These are phyloP conservation scores for Anacardium occidentale DNA, from an alignment of 345 rosid genomes.

Conservation along the genomic window DNA sequence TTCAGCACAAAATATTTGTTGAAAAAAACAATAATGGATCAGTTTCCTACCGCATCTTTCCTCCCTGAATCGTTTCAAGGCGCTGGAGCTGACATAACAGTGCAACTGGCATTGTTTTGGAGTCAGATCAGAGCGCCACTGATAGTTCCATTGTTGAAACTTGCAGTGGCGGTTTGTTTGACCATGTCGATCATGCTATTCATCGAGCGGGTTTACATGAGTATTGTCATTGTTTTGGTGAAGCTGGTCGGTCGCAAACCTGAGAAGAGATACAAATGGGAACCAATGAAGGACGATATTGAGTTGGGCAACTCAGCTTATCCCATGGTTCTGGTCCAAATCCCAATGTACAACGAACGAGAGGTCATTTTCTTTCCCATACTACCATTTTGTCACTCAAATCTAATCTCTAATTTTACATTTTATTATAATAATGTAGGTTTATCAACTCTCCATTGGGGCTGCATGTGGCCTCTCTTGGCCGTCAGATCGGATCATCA, in stretches of 20 bases:
- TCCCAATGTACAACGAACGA: conserved; percentile 96
- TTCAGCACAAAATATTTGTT: conserved; percentile 8
- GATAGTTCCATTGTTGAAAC: conserved; percentile 67
- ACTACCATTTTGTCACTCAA: neutral
- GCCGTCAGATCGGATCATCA: conserved; percentile 87
- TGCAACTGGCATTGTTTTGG: conserved; percentile 54
- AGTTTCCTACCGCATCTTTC: conserved; percentile 26
- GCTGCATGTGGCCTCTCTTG: conserved; percentile 97
- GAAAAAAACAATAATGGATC: conserved; percentile 38
- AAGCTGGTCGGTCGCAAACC: conserved; percentile 80
- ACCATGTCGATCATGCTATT: conserved; percentile 90
- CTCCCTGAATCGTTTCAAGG: conserved; percentile 52
- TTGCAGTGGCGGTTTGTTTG: conserved; percentile 65
- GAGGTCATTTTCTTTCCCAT: conserved; percentile 53
- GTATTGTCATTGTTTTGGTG: conserved; percentile 60
- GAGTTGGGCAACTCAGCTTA: conserved; percentile 79
- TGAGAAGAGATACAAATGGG: conserved; percentile 75
- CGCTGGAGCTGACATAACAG: conserved; percentile 49
- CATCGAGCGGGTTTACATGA: conserved; percentile 83
- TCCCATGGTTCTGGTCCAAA: conserved; percentile 91
- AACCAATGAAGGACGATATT: conserved; percentile 80
- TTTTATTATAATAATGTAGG: conserved; percentile 37
- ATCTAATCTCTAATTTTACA: neutral
- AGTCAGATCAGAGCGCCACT: conserved; percentile 77
- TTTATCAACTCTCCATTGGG: conserved; percentile 81